A percentile compares a stretch with the other conserved stretches of the same genome.
phyloP scores from a whole-genome alignment of 2,329 filamentous ascomycete genomes.

The Pseudogymnoascus sp. region DNA sequence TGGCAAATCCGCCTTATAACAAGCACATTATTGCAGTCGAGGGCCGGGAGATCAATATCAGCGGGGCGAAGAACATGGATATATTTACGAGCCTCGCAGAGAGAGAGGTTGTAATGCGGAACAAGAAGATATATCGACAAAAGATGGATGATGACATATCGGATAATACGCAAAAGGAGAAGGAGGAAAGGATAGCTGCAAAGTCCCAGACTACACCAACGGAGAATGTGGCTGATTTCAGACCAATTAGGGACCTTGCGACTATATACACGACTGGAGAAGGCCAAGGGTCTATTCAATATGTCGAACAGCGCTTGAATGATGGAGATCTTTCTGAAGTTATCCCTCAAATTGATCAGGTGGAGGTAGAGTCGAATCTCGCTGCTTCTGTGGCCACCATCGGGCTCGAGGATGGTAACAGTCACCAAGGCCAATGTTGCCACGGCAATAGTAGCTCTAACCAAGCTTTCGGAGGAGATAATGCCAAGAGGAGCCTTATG shows the following conservation, averaged over 20 bases:
- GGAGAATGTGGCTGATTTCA: conserved; percentile 35
- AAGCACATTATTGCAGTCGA: conserved; percentile 86
- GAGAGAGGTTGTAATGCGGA: conserved; percentile 64
- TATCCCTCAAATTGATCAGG: conserved; percentile 50
- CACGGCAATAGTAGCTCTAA: background rate
- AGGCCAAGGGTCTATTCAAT: conserved; percentile 64
- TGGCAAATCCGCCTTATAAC: conserved; percentile 80
- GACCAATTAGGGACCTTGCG: conserved; percentile 41
- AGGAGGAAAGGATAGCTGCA: conserved; percentile 32
- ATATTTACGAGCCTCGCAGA: conserved; percentile 68
- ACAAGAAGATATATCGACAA: conserved; percentile 67
- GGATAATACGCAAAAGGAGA: conserved; percentile 38
- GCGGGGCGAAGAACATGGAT: conserved; percentile 76
- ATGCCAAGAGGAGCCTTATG: conserved; percentile 48
- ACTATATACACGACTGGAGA: conserved; percentile 47
- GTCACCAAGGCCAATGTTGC: conserved; percentile 11
- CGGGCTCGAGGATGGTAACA: background rate
- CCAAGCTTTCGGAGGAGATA: conserved; percentile 20
- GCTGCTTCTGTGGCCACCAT: background rate
- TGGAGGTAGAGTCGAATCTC: conserved; percentile 20
- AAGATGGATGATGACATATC: conserved; percentile 16
- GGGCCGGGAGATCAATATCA: conserved; percentile 76
- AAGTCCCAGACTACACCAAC: conserved; percentile 23
- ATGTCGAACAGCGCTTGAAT: conserved; percentile 66
- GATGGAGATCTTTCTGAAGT: conserved; percentile 64